Percentiles rank a stretch among this genome's conserved stretches.
Evolutionary conservation across 1,284 basidiomycete species (phyloP).

Genomic region (Heterobasidion annosum): DNA sequence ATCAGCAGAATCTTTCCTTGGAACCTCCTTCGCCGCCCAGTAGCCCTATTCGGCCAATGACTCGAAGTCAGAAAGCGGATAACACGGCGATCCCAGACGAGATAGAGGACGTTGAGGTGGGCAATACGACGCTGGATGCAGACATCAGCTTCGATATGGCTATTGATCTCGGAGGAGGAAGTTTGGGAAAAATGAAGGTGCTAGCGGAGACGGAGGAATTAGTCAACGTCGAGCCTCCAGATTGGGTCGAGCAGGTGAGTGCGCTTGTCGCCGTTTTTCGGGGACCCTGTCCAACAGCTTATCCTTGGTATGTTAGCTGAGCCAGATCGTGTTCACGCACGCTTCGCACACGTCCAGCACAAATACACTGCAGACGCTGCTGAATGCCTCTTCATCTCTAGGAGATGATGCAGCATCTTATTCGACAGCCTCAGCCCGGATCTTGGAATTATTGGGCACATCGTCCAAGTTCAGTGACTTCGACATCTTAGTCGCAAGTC

Average conservation of each 20-base stretch:
- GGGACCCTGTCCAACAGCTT: neutral
- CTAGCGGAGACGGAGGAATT: conserved; percentile 7
- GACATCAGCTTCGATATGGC: conserved; percentile 1
- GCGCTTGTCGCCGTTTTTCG: neutral
- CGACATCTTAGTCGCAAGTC: neutral
- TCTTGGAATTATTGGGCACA: conserved; percentile 9
- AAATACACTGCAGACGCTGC: conserved; percentile 48
- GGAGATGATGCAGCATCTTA: conserved; percentile 1
- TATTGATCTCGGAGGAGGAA: neutral
- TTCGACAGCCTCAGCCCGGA: conserved; percentile 8
- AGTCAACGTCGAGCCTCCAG: conserved; percentile 26
- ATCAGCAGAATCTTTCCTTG: conserved; percentile 9
- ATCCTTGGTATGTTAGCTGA: conserved; percentile 31
- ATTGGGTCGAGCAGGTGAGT: conserved; percentile 50
- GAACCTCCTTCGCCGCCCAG: conserved; percentile 16
- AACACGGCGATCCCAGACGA: neutral
- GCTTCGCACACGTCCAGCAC: conserved; percentile 24
- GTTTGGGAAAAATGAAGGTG: neutral
- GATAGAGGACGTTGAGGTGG: conserved; percentile 11
- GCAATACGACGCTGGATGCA: conserved; percentile 10
- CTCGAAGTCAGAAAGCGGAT: conserved; percentile 5
- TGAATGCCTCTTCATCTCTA: conserved; percentile 15
- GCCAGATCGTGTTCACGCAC: conserved; percentile 51
- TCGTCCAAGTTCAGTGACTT: neutral
- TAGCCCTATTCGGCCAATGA: conserved; percentile 14